Evolutionary conservation across 2,329 filamentous ascomycete genomes (phyloP), one percentile per base, ranked within the genome.

Genomic region (Raffaelea deltoideospora): DNA sequence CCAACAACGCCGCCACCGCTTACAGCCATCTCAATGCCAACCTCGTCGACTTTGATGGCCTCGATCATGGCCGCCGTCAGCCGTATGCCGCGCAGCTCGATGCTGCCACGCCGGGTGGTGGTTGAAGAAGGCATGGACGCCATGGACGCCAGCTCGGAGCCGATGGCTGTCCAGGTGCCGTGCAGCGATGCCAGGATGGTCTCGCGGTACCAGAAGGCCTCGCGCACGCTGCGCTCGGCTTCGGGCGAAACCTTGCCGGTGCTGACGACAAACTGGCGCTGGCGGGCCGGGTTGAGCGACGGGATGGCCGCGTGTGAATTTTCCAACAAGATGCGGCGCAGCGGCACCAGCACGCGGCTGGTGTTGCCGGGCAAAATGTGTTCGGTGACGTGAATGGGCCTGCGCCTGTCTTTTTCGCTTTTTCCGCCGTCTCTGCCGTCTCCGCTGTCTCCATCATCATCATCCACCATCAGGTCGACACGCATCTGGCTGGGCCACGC

Each of bases 151-250:
- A 9, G 18, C 10, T 17, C 24, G 20, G 33, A 15, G 18, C 4
- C 20, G 26, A 14, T 14, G 18, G 15, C 10, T 38, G 63, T 71
- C 87, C 87, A 95, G 0, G 66, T 72, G 0, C 79, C 85, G 20
- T 65, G 67, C 10, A 94, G 59, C 30, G 66, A 64, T 41, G 79
- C 76, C 3, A 95, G 67, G 2, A 95, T 68, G 50, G 74, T 76
- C 53, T 93, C 82, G 14, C 86, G 74, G 54, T 85, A 94, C 87
- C 87, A 95, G 53, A 95, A 95, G 1, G 78, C 75, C 57, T 94
- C 85, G 35, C 87, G 69, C 41, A 69, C 79, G 11, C 76, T 71
- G 24, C 81, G 72, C 57, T 95, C 87, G 31, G 70, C 72, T 44
- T 90, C 84, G 0, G 84, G 81, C 0, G 80, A 78, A 38, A 87